phyloP scores from a whole-genome alignment of 768 basidiomycete genomes.

The Myochromella boudieri region DNA sequence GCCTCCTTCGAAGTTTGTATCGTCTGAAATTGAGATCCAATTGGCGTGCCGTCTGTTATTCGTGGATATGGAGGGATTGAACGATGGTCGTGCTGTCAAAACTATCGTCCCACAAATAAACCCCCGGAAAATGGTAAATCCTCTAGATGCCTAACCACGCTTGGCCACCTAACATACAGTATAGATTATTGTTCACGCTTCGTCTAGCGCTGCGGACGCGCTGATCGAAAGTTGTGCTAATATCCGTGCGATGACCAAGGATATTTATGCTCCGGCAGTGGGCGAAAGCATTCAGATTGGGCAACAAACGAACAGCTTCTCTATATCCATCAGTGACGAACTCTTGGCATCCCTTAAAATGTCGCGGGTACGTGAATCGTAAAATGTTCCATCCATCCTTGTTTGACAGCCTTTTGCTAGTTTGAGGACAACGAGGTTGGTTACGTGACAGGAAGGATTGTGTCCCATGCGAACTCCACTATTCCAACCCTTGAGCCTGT shows the following conservation, averaged over 20 bases:
- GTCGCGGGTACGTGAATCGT: slow-evolving; percentile 67
- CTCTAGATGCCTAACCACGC: not conserved
- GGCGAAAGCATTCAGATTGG: slow-evolving; percentile 89
- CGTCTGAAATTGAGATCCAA: slow-evolving; percentile 73
- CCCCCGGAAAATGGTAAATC: slow-evolving; percentile 86
- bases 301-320: slow-evolving; percentile 93
- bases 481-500: slow-evolving; percentile 85
- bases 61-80: slow-evolving; percentile 94
- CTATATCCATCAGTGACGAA: slow-evolving; percentile 90
- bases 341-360: slow-evolving; percentile 76
- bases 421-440: slow-evolving; percentile 98
- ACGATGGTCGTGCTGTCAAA: slow-evolving; percentile 95
- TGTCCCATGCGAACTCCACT: slow-evolving; percentile 80
- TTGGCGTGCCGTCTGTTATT: slow-evolving; percentile 86
- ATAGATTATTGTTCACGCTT: slow-evolving; percentile 89
- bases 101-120: slow-evolving; percentile 96
- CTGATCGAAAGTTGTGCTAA: slow-evolving; percentile 81
- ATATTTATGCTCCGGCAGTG: slow-evolving; percentile 77
- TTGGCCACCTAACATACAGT: slow-evolving; percentile 3
- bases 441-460: slow-evolving; percentile 86
- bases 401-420: slow-evolving; percentile 52
- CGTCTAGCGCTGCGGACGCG: slow-evolving; percentile 60
- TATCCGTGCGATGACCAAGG: slow-evolving; percentile 88
- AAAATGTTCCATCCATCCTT: not conserved
- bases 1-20: slow-evolving; percentile 89